These are phyloP conservation scores for Yamadazyma triangularis DNA, from an alignment of 1,139 yeast species.

Conservation along the genomic window DNA sequence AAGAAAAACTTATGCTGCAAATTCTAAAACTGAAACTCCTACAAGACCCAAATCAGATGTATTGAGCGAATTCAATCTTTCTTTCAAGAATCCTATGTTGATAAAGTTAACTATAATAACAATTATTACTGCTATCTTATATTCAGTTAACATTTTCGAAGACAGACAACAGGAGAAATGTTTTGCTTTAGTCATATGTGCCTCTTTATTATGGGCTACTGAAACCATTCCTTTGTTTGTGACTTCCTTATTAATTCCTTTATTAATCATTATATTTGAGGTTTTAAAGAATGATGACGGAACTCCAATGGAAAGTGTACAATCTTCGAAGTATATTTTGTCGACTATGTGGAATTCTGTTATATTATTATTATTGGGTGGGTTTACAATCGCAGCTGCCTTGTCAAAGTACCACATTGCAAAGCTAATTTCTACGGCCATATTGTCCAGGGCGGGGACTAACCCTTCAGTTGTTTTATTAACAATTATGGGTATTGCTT, in stretches of 20 bases:
- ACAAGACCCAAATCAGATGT: constrained; percentile 6
- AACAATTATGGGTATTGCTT: constrained; percentile 63
- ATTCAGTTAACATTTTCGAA: constrained; percentile 53
- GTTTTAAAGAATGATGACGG: constrained; percentile 60
- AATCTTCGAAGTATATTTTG: constrained; percentile 52
- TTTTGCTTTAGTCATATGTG: constrained; percentile 63
- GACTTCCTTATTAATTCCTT: constrained; percentile 61
- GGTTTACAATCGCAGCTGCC: constrained; percentile 72
- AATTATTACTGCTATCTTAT: constrained; percentile 40
- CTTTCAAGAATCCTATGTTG: constrained; percentile 38
- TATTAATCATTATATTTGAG: constrained; percentile 50
- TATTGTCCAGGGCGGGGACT: constrained; percentile 60
- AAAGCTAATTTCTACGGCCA: constrained; percentile 60
- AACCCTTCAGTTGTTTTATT: constrained; percentile 59
- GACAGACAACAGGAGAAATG: constrained; percentile 61
- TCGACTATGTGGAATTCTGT: constrained; percentile 73
- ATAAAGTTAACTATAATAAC: constrained; percentile 44
- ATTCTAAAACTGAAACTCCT: constrained; percentile 14
- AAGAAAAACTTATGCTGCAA: constrained; percentile 50
- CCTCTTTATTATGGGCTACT: constrained; percentile 71
- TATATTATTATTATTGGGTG: constrained; percentile 64
- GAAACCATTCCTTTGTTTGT: constrained; percentile 69
- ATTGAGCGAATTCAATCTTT: constrained; percentile 24
- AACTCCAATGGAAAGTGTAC: constrained; percentile 46
- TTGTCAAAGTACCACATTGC: constrained; percentile 69